Evolutionary conservation across 2,329 filamentous ascomycete species (phyloP).

Genomic region (Epichloe gansuensis): DNA sequence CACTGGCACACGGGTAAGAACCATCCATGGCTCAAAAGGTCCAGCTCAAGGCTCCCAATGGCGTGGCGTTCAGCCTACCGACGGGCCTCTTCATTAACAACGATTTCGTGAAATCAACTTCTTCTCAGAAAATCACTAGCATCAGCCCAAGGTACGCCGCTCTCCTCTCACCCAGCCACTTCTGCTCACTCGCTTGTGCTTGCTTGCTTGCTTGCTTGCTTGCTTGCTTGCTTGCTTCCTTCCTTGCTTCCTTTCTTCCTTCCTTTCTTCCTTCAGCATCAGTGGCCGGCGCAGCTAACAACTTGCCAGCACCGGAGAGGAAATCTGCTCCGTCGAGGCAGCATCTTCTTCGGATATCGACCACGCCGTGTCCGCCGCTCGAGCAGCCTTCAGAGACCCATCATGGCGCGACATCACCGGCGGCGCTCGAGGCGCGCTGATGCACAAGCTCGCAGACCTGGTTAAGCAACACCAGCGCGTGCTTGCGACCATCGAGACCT

Average conservation of each 20-base stretch:
- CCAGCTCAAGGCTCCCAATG: constrained; percentile 38
- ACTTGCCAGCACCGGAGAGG: constrained; percentile 16
- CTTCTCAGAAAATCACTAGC: constrained; percentile 41
- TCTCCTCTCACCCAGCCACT: neutral
- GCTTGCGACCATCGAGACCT: constrained; percentile 52
- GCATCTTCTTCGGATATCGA: constrained; percentile 20
- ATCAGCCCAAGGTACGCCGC: constrained; percentile 39
- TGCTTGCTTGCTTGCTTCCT: neutral
- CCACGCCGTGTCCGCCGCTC: constrained; percentile 33
- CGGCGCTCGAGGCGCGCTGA: constrained; percentile 54
- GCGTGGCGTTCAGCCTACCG: constrained; percentile 52
- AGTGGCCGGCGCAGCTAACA: neutral
- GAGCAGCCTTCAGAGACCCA: constrained; percentile 53
- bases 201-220: neutral
- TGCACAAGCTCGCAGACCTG: constrained; percentile 60
- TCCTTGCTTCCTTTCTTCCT: neutral
- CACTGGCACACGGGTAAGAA: no score
- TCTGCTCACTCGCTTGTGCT: neutral
- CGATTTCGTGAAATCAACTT: constrained; percentile 53
- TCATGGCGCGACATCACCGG: constrained; percentile 57
- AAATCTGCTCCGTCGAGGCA: constrained; percentile 21
- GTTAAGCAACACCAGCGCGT: constrained; percentile 48
- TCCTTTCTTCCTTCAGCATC: neutral
- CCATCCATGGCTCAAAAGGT: constrained; percentile 2
- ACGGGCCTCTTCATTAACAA: constrained; percentile 69